These are phyloP conservation scores for Fusarium poae DNA, from an alignment of 2,329 filamentous ascomycete species.

Conservation along the genomic window DNA sequence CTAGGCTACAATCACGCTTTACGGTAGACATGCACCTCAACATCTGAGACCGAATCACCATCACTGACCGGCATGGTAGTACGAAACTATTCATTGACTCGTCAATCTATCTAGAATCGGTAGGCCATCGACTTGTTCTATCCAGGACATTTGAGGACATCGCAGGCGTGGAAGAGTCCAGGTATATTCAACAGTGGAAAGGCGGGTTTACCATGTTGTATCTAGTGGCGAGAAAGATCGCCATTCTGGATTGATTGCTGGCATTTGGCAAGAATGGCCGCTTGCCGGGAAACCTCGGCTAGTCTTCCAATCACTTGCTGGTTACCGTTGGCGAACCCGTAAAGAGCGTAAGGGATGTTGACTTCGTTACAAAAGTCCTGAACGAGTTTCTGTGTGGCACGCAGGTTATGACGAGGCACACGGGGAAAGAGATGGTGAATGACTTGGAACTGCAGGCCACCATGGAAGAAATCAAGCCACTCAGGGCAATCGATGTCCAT, in stretches of 20 bases:
- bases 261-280: constrained; percentile 81
- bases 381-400: constrained; percentile 79
- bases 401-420: constrained; percentile 86
- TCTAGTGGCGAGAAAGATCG: constrained; percentile 43
- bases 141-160: not conserved
- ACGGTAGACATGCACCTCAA: constrained; percentile 4
- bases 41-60: constrained; percentile 17
- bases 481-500: constrained; percentile 92
- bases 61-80: constrained; percentile 4
- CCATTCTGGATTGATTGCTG: constrained; percentile 64
- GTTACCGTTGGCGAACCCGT: constrained; percentile 87
- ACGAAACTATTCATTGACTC: constrained; percentile 8
- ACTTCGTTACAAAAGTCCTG: constrained; percentile 86
- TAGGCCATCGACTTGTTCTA: constrained; percentile 1
- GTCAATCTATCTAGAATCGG: constrained; percentile 20
- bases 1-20: constrained; percentile 11
- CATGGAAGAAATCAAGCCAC: constrained; percentile 92
- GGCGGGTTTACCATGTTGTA: not conserved
- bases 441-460: constrained; percentile 89
- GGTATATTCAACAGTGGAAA: constrained; percentile 31
- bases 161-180: not conserved
- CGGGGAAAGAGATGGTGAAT: constrained; percentile 89
- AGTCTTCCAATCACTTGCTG: constrained; percentile 81
- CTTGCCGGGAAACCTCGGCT: constrained; percentile 83
- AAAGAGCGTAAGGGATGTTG: constrained; percentile 85